Evolutionary conservation across 345 rosid genomes (phyloP), one percentile per base, ranked within the genome.

Genomic region (Brassica cretica): DNA sequence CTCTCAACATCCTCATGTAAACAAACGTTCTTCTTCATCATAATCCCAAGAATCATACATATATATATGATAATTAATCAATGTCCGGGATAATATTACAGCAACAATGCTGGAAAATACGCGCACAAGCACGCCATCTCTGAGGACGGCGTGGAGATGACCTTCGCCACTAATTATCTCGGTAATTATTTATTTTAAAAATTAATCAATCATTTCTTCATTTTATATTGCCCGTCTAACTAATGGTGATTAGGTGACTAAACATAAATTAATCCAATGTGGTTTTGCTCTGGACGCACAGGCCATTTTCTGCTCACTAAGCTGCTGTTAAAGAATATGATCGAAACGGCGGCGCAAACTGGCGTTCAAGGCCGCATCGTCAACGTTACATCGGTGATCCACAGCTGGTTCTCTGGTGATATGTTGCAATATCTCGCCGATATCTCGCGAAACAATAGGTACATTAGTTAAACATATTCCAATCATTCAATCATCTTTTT

Each of bases 101-200:
- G 97, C 70, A 92, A 94, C 79, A 94, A 94, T 82, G 97, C 97
- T 5, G 97, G 97, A 8, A 91, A 86, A 76, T 92, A 90, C 62
- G 88, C 97, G 2, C 89, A 88, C 78, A 78, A 88, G 84, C 97
- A 92, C 75, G 92, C 88, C 33, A 82, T 91, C 61, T 89, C 97
- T 0, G 97, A 92, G 72, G 98, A 94, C 80, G 97, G 98, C 30
- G 86, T 94, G 64, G 98, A 94, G 89, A 94, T 94, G 98, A 92
- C 97, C 8, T 91, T 94, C 56, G 98, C 93, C 7, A 94, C 98
- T 64, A 94, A 94, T 76, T 92, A 92, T 75, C 87, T 92, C n/a
- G 97, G 64, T 59, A 59, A 24, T 16, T 2, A 5, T 53, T 53
- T 5, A 11, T 46, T 39, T 39, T 39, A 4, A 8, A 8, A 18